Percentiles rank a stretch among this genome's conserved stretches.
Evolutionary conservation across 2,329 filamentous ascomycete genomes (phyloP).

Genomic region (Cordyceps sp.): DNA sequence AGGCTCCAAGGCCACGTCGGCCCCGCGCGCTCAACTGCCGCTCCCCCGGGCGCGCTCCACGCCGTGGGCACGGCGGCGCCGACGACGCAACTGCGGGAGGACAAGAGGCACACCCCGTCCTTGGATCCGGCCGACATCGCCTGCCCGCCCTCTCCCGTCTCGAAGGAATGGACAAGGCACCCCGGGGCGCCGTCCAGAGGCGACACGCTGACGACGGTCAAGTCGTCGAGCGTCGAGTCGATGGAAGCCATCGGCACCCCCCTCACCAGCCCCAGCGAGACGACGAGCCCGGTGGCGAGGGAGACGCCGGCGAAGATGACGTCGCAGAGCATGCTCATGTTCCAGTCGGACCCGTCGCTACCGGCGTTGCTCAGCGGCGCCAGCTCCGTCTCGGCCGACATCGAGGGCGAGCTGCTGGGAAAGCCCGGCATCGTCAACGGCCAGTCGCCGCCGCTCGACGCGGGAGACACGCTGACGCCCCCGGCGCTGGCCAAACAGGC

Average conservation of each 20-base stretch:
- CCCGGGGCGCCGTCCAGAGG: conserved; percentile 18
- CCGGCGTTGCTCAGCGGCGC: conserved; percentile 46
- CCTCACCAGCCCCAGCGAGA: conserved; percentile 37
- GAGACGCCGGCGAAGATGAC: conserved; percentile 21
- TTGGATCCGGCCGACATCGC: conserved; percentile 16
- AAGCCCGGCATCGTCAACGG: conserved; percentile 26
- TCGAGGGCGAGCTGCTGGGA: conserved; percentile 41
- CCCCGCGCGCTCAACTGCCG: background rate
- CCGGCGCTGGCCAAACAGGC: conserved; percentile 32
- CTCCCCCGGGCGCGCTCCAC: background rate
- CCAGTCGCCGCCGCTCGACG: conserved; percentile 28
- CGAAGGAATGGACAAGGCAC: conserved; percentile 17
- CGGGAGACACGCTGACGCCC: conserved; percentile 37
- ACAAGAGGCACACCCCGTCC: no score
- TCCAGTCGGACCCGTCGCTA: conserved; percentile 47
- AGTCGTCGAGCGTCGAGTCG: conserved; percentile 36
- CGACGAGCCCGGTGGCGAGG: conserved; percentile 29
- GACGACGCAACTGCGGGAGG: no score
- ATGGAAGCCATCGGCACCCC: conserved; percentile 31
- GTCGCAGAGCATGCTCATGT: conserved; percentile 30
- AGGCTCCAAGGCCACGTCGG: background rate
- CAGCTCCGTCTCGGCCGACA: conserved; percentile 46
- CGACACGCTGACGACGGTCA: conserved; percentile 24
- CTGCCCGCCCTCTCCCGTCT: conserved; percentile 29
- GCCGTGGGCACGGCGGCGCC: conserved; percentile 6